Evolutionary conservation across 306 rosid genomes (phyloP), one percentile per base, ranked within the genome.

Genomic region (Trifolium repens): DNA sequence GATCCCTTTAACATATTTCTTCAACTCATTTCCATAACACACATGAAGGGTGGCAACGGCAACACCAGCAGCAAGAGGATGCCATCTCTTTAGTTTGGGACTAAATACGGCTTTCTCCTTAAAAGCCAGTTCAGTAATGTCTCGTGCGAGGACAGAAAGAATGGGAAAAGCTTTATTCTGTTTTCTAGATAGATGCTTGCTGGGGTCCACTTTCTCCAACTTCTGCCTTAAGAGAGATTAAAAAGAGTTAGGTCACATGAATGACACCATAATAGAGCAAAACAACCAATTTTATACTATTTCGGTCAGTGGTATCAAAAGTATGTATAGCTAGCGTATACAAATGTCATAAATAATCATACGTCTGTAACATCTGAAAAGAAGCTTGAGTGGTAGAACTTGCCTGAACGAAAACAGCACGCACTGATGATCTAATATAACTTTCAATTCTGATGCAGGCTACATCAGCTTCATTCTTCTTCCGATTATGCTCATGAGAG

Each of bases 21-120:
- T 89, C 87, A 94, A 84, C 84, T 90, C 92, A 46, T 89, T 87
- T 76, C 92, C 92, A 32, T 85, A 94, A 86, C 96, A 91, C 72
- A 91, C 82, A 83, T 94, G 99, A 69, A 94, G 91, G 15, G 97
- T 90, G 53, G 96, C 97, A 75, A 88, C 85, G 14, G 97, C 91
- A 46, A 89, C 93, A 64, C 97, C 96, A 22, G 99, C 86, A 63
- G 97, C 91, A 71, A 85, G 87, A 72, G 96, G 92, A 82, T 94
- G 89, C 96, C 97, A 94, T 78, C 84, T 88, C 93, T 89, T 90
- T 74, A 90, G 79, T 72, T 80, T 82, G 27, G 97, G 96, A 83
- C 98, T 91, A 84, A 86, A 91, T 71, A 86, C 78, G 15, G 73
- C 89, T 83, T 91, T 94, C 89, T 94, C 97, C 46, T 82, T 81